Percentiles rank a stretch among this genome's conserved stretches.
These are phyloP conservation scores for Zymoseptoria brevis DNA, from an alignment of 2,329 filamentous ascomycete species.

Conservation along the genomic window DNA sequence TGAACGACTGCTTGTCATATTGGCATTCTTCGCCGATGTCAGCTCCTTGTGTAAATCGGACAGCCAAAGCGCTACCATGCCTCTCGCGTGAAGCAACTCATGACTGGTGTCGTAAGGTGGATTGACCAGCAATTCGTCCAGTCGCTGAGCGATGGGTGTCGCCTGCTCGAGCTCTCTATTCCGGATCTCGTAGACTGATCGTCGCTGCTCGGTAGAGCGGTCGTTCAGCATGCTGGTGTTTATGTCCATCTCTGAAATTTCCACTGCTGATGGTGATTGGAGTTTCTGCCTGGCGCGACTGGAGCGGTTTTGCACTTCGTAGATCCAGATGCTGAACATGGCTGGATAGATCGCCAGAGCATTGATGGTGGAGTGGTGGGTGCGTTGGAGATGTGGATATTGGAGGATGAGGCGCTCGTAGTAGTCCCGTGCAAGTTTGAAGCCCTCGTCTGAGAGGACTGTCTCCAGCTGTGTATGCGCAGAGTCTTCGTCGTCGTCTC, in stretches of 20 bases:
- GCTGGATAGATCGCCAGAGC: constrained; percentile 74
- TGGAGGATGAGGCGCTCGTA: constrained; percentile 72
- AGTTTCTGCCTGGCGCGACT: constrained; percentile 35
- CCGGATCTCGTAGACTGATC: constrained; percentile 2
- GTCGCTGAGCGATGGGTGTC: constrained; percentile 54
- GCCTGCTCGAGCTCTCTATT: constrained; percentile 48
- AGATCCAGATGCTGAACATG: constrained; percentile 74
- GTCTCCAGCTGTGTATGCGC: not conserved
- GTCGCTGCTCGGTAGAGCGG: constrained; percentile 24
- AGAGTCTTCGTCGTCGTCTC: constrained; percentile 6
- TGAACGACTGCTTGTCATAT: constrained; percentile 2
- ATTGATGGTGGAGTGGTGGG: constrained; percentile 49
- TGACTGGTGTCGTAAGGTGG: constrained; percentile 62
- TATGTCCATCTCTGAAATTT: constrained; percentile 3
- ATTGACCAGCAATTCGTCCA: constrained; percentile 63
- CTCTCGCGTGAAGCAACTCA: constrained; percentile 62
- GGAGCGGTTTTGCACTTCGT: constrained; percentile 56
- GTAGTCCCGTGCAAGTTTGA: constrained; percentile 56
- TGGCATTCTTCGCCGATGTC: not conserved
- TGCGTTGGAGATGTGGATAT: constrained; percentile 59
- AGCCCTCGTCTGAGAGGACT: constrained; percentile 34
- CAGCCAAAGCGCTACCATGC: constrained; percentile 66
- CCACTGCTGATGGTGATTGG: constrained; percentile 5
- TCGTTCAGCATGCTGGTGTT: not conserved
- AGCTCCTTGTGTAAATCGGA: constrained; percentile 51